A percentile compares a stretch with the other conserved stretches of the same genome.
Evolutionary conservation across 2,329 filamentous ascomycete species (phyloP).

Genomic region (Knoxdaviesia proteae): DNA sequence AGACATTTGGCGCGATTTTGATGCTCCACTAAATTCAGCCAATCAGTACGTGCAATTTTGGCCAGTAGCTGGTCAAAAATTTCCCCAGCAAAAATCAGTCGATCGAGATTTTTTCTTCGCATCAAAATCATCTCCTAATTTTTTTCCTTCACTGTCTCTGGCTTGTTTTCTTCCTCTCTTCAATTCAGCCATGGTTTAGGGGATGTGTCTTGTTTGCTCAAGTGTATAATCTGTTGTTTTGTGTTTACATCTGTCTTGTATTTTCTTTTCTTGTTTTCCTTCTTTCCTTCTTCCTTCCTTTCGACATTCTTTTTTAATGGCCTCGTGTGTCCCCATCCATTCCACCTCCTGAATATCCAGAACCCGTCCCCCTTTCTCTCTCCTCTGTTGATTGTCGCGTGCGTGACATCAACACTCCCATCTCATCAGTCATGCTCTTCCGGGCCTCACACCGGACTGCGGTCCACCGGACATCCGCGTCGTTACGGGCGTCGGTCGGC

Average conservation of each 20-base stretch:
- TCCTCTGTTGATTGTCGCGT: not conserved
- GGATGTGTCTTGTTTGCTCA: not conserved
- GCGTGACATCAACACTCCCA: not conserved
- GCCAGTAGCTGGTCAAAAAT: not conserved
- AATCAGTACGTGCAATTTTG: too few species aligned
- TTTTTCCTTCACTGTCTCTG: not conserved
- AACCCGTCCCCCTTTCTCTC: not conserved
- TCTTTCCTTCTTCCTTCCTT: not conserved
- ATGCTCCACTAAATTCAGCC: too few species aligned
- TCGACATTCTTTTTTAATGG: constrained; percentile 7
- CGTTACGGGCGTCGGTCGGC: not conserved
- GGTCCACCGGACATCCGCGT: constrained; percentile 4
- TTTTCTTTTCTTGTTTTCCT: not conserved
- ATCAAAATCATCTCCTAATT: not conserved
- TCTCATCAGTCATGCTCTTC: constrained; percentile 12
- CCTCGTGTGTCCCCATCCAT: constrained; percentile 2
- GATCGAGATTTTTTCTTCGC: not conserved
- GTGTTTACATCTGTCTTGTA: not conserved
- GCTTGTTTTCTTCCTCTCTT: not conserved
- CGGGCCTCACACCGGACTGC: constrained; percentile 10
- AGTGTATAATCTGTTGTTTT: not conserved
- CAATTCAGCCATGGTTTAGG: not conserved
- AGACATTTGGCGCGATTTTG: too few species aligned
- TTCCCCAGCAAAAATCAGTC: not conserved
- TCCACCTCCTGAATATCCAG: not conserved